These are phyloP conservation scores for Penicillium sp. DNA, from an alignment of 2,329 filamentous ascomycete genomes.

Conservation along the genomic window DNA sequence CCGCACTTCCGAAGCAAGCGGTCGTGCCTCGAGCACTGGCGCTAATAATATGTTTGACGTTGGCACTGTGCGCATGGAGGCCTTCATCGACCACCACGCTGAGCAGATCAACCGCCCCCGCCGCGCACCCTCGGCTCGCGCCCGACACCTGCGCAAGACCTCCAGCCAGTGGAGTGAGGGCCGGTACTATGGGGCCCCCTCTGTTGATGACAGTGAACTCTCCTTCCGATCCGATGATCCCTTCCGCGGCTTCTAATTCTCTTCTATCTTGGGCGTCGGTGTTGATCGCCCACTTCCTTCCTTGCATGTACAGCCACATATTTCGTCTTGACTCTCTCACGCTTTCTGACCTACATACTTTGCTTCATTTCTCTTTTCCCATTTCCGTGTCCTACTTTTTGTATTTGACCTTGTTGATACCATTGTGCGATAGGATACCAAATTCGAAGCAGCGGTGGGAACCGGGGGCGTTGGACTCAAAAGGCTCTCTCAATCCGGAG, in stretches of 20 bases:
- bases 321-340: not conserved
- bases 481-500: not conserved
- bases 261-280: slow-evolving; percentile 2
- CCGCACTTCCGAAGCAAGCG: slow-evolving; percentile 51
- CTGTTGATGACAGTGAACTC: slow-evolving; percentile 38
- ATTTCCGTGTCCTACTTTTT: not conserved
- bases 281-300: slow-evolving; percentile 5
- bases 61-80: slow-evolving; percentile 93
- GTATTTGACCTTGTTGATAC: slow-evolving; percentile 14
- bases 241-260: slow-evolving; percentile 47
- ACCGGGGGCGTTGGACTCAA: slow-evolving; percentile 9
- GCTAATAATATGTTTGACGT: slow-evolving; percentile 74
- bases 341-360: slow-evolving; percentile 9
- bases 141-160: slow-evolving; percentile 30
- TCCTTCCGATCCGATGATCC: slow-evolving; percentile 47
- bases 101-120: slow-evolving; percentile 31
- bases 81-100: slow-evolving; percentile 68
- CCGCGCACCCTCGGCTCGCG: slow-evolving; percentile 12
- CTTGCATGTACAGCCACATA: not conserved
- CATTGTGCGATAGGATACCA: slow-evolving; percentile 18
- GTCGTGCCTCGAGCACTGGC: slow-evolving; percentile 43
- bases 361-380: not conserved
- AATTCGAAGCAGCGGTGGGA: slow-evolving; percentile 11
- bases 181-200: slow-evolving; percentile 34
- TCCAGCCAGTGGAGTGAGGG: slow-evolving; percentile 35